Evolutionary conservation across 306 rosid species (phyloP).

Genomic region (Hippophae gyantsensis): DNA sequence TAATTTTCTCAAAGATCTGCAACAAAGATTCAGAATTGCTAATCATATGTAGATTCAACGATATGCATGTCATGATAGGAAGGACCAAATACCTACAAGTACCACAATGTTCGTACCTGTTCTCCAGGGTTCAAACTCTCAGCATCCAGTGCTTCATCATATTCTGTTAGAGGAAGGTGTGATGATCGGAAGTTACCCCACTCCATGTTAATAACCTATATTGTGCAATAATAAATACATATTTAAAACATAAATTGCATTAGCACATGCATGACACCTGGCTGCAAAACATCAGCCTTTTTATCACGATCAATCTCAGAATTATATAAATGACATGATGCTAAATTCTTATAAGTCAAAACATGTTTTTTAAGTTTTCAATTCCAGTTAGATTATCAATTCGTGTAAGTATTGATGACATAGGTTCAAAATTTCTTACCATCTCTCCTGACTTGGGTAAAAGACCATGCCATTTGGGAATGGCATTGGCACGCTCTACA

Average conservation of each 20-base stretch:
- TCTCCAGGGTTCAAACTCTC: conserved; percentile 96
- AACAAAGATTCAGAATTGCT: conserved; percentile 20
- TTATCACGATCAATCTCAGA: not conserved
- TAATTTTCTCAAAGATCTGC: conserved; percentile 84
- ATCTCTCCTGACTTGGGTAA: conserved; percentile 82
- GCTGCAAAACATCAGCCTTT: not conserved
- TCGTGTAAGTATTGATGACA: not conserved
- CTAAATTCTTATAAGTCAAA: not conserved
- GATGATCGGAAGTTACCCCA: conserved; percentile 94
- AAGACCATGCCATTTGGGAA: conserved; percentile 92
- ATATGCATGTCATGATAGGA: conserved; percentile 10
- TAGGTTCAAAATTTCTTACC: conserved; percentile 39
- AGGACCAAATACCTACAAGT: conserved; percentile 4
- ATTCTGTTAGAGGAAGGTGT: conserved; percentile 81
- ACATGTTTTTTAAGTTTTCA: not conserved
- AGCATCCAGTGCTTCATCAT: conserved; percentile 60
- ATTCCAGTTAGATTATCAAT: not conserved
- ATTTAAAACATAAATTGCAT: not conserved
- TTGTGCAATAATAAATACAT: conserved; percentile 8
- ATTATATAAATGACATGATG: not conserved
- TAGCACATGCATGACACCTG: not conserved
- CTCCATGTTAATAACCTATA: conserved; percentile 94
- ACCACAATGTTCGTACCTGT: conserved; percentile 42
- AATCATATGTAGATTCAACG: conserved; percentile 18
- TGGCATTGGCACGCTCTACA: conserved; percentile 72